Evolutionary conservation across 2,329 filamentous ascomycete species (phyloP).

Genomic region (Falciphora oryzae): DNA sequence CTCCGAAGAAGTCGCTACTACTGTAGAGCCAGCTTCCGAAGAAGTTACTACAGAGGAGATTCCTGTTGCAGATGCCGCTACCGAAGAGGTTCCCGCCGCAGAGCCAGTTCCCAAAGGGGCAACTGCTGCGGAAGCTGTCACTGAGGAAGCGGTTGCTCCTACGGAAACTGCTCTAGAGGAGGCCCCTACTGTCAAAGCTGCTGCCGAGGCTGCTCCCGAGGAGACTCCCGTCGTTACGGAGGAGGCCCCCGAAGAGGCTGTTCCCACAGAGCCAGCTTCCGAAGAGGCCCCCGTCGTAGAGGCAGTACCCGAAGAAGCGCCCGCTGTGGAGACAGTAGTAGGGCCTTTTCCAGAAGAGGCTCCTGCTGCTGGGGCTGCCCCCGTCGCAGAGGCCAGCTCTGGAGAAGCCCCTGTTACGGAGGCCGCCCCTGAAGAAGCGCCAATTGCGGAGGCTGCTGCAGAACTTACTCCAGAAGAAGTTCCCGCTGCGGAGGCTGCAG

Average conservation of each 20-base stretch:
- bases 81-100: constrained; percentile 9
- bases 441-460: no score
- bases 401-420: not conserved
- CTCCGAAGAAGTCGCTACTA: not conserved
- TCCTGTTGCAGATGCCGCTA: constrained; percentile 5
- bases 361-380: not conserved
- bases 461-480: not conserved
- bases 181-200: not conserved
- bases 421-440: not conserved
- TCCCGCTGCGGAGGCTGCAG: not conserved
- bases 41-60: not conserved
- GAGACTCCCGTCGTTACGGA: not conserved
- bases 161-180: not conserved
- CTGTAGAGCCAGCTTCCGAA: not conserved
- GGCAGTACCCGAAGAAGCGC: not conserved
- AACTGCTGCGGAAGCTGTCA: not conserved
- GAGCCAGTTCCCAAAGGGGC: constrained; percentile 9
- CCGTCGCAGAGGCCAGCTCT: not conserved
- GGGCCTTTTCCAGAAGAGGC: not conserved
- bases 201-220: not conserved
- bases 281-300: not conserved
- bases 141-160: constrained; percentile 5
- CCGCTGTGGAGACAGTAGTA: no score
- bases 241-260: not conserved
- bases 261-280: not conserved